Conservation (phyloP, 1,139 yeast genomes). For the Geotrichum candidum region DNA sequence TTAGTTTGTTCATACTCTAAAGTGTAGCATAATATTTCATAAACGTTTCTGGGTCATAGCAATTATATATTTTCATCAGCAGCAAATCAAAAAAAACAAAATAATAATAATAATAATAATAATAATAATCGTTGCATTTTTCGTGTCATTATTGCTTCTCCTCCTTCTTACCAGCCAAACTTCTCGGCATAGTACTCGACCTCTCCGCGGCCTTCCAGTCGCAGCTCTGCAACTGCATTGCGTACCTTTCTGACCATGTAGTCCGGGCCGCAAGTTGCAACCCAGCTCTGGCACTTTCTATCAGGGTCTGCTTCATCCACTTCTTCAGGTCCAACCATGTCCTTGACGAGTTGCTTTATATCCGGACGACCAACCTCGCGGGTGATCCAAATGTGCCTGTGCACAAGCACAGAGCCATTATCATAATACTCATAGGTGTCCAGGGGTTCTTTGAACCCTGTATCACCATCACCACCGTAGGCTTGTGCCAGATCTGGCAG, state of each 20-base stretch:
- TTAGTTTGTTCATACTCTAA: too few relatives aligned
- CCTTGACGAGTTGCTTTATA: slow-evolving; percentile 18
- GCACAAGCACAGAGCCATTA: slow-evolving; percentile 1
- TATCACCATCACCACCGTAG: background rate
- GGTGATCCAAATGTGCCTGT: slow-evolving; percentile 24
- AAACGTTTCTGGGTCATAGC: too few relatives aligned
- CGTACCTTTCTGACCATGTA: slow-evolving; percentile 24
- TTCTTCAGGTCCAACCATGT: slow-evolving; percentile 12
- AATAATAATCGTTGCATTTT: background rate
- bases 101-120: background rate
- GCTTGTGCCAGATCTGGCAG: slow-evolving; percentile 17
- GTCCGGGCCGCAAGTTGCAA: slow-evolving; percentile 29
- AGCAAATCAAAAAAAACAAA: background rate
- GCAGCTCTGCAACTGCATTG: slow-evolving; percentile 24
- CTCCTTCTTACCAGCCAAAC: slow-evolving; percentile 26
- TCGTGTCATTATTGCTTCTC: background rate
- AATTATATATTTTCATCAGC: too few relatives aligned
- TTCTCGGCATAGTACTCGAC: slow-evolving; percentile 26
- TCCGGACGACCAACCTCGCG: slow-evolving; percentile 25
- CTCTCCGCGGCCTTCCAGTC: slow-evolving; percentile 21
- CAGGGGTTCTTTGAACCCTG: background rate
- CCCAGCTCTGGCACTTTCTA: slow-evolving; percentile 21
- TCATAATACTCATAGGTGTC: slow-evolving; percentile 1
- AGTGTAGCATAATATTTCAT: too few relatives aligned
- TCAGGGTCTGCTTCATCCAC: background rate